phyloP scores from a whole-genome alignment of 2,329 filamentous ascomycete species.

The Xylariales sp. region DNA sequence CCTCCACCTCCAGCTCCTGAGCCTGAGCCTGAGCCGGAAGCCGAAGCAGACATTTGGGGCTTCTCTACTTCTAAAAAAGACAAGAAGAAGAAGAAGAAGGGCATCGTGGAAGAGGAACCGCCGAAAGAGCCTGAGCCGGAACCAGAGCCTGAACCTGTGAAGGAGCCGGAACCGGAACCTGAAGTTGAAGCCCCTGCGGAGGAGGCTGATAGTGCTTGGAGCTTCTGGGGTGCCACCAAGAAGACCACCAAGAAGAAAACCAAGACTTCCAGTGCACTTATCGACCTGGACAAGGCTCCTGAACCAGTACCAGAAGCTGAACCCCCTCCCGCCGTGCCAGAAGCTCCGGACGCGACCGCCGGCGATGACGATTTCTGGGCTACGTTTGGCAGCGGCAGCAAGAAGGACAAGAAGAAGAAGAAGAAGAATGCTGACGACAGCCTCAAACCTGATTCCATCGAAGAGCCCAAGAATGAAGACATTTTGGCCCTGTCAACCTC shows the following conservation, averaged over 20 bases:
- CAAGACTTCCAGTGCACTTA: conserved; percentile 15
- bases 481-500: conserved; percentile 28
- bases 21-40: conserved; percentile 9
- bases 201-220: conserved; percentile 45
- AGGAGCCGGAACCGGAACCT: conserved; percentile 23
- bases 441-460: conserved; percentile 35
- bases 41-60: conserved; percentile 17
- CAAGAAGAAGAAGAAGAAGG: conserved; percentile 24
- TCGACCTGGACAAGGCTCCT: conserved; percentile 16
- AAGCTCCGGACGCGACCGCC: conserved; percentile 11
- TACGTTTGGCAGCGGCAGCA: conserved; percentile 12
- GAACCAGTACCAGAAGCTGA: conserved; percentile 10
- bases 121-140: conserved; percentile 1
- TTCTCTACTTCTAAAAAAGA: conserved; percentile 34
- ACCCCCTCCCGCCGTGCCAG: conserved; percentile 12
- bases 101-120: conserved; percentile 14
- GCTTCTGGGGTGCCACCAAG: conserved; percentile 51
- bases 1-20: conserved; percentile 2
- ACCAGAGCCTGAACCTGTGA: conserved; percentile 3
- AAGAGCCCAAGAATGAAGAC: conserved; percentile 37
- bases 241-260: conserved; percentile 35
- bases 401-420: conserved; percentile 18
- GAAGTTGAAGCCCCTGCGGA: conserved; percentile 24
- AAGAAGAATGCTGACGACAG: conserved; percentile 23
- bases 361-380: conserved; percentile 16